phyloP scores from a whole-genome alignment of 2,329 filamentous ascomycete genomes.

The Ciborinia camelliae region DNA sequence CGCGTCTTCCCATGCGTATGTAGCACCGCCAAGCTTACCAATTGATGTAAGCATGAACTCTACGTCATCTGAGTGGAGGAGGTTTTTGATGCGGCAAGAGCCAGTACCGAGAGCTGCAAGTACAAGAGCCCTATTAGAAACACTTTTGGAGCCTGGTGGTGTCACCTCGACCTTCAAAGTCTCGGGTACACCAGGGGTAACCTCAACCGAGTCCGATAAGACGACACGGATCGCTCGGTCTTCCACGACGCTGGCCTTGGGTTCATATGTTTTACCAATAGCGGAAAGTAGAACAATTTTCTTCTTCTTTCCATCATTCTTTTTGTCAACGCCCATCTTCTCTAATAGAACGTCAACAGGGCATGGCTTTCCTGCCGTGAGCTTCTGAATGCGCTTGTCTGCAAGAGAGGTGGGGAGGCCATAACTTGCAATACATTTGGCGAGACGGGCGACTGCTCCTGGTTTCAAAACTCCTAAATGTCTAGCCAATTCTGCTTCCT shows the following conservation, averaged over 20 bases:
- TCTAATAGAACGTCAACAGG: constrained; percentile 79
- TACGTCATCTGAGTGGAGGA: constrained; percentile 94
- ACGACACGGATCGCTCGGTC: constrained; percentile 81
- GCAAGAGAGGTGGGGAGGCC: constrained; percentile 80
- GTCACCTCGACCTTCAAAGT: constrained; percentile 69
- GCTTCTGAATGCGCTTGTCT: constrained; percentile 76
- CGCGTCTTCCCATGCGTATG: constrained; percentile 90
- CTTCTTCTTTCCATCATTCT: constrained; percentile 93
- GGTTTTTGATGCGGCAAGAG: constrained; percentile 82
- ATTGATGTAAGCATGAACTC: constrained; percentile 97
- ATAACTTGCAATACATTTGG: constrained; percentile 94
- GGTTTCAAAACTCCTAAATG: constrained; percentile 82
- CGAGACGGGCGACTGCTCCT: constrained; percentile 81
- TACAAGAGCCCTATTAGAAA: constrained; percentile 93
- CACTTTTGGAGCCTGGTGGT: constrained; percentile 94
- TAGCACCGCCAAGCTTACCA: constrained; percentile 75
- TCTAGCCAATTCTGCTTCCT: constrained; percentile 89
- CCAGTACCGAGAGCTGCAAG: constrained; percentile 86
- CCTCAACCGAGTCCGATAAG: constrained; percentile 72
- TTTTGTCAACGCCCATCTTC: constrained; percentile 98
- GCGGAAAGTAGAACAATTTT: constrained; percentile 90
- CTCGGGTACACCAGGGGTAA: constrained; percentile 68
- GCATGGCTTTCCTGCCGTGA: constrained; percentile 84
- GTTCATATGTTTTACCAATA: constrained; percentile 85
- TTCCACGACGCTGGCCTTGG: constrained; percentile 81